Conservation (phyloP, 257 asterid genomes). For the Avicennia marina region DNA sequence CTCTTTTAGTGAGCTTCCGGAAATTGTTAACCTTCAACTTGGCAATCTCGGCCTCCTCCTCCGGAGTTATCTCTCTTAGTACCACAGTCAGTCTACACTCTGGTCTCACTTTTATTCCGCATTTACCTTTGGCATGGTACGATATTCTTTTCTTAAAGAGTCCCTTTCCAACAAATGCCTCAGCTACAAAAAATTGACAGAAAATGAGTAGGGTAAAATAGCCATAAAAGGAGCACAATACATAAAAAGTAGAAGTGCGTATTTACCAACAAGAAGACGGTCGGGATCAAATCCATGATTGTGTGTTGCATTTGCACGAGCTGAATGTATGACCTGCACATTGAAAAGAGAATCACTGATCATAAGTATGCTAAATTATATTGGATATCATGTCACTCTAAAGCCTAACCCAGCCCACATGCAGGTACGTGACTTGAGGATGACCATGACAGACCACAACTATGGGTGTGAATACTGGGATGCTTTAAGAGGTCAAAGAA, state of each 20-base stretch:
- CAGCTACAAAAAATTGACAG: constrained; percentile 45
- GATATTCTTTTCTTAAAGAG: constrained; percentile 61
- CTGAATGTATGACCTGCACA: constrained; percentile 82
- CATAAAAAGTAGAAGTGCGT: not conserved
- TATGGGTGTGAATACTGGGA: not conserved
- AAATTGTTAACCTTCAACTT: constrained; percentile 74
- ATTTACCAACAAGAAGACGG: constrained; percentile 83
- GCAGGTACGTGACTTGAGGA: not conserved
- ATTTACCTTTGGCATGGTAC: constrained; percentile 65
- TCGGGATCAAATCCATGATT: constrained; percentile 72
- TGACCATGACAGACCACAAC: not conserved
- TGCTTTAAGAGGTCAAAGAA: not conserved
- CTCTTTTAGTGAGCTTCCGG: constrained; percentile 66
- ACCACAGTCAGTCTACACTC: constrained; percentile 87
- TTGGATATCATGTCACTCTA: not conserved
- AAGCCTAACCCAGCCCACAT: not conserved
- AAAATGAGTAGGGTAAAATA: not conserved
- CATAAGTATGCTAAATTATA: not conserved
- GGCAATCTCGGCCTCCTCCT: constrained; percentile 89
- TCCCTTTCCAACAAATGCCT: constrained; percentile 94
- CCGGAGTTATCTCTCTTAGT: constrained; percentile 75
- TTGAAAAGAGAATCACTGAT: no score
- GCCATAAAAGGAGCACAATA: not conserved
- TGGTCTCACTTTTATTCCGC: constrained; percentile 63
- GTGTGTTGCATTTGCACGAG: constrained; percentile 90